Evolutionary conservation across 164 flowering plant species (phyloP).

Genomic region (Saururus chinensis): DNA sequence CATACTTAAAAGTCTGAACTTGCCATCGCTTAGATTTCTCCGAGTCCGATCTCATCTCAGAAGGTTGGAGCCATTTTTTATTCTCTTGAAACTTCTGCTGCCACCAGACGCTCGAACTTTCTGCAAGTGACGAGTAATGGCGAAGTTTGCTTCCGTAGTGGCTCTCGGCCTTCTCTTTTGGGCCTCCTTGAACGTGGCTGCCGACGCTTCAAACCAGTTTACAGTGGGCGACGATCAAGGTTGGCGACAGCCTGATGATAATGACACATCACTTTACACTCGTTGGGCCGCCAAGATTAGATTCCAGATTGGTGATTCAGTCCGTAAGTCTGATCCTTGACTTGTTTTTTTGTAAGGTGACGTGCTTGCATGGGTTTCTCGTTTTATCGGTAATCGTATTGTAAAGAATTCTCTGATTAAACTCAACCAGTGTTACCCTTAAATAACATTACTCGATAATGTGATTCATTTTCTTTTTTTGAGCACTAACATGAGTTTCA

Average conservation of each 20-base stretch:
- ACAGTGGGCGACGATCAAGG: conserved; percentile 38
- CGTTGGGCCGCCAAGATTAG: conserved; percentile 44
- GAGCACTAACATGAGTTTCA: no score
- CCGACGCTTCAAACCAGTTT: conserved; percentile 17
- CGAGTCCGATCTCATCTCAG: not conserved
- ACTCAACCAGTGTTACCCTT: no score
- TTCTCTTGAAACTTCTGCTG: not conserved
- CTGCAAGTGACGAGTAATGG: no score
- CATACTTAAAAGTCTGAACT: not conserved
- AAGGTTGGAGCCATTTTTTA: conserved; percentile 1
- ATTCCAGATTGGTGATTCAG: conserved; percentile 51
- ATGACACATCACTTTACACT: conserved; percentile 23
- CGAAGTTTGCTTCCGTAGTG: not conserved
- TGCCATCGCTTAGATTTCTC: no score
- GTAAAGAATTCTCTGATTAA: no score
- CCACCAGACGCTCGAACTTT: not conserved
- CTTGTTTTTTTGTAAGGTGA: not conserved
- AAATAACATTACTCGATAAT: no score
- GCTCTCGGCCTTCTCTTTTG: conserved; percentile 3
- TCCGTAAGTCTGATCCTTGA: conserved; percentile 26
- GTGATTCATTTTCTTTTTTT: no score
- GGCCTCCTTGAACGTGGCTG: not conserved
- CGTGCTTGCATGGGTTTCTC: not conserved
- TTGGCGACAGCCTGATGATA: conserved; percentile 32
- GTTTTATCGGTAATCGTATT: no score